These are phyloP conservation scores for Colletotrichum musae DNA, from an alignment of 2,329 filamentous ascomycete genomes.

Conservation along the genomic window DNA sequence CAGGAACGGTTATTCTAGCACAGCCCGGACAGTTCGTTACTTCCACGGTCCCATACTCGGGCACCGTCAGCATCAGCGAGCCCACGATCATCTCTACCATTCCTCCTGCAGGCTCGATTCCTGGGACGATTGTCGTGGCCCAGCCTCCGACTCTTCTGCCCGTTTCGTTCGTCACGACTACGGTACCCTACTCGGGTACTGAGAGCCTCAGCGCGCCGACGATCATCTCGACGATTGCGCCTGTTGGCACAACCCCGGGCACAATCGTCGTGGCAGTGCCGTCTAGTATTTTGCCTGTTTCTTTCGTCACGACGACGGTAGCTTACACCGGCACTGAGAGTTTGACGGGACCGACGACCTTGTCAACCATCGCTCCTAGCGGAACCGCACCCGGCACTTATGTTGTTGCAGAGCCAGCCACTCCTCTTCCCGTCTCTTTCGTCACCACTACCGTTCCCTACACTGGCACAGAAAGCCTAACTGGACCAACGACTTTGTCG, in stretches of 20 bases:
- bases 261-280: too few species aligned
- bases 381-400: conserved; percentile 23
- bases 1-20: conserved; percentile 26
- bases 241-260: too few species aligned
- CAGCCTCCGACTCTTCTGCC: background rate
- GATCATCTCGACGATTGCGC: too few species aligned
- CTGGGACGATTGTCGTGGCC: conserved; percentile 30
- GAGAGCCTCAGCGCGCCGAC: too few species aligned
- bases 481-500: background rate
- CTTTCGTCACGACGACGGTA: background rate
- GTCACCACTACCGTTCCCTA: conserved; percentile 6
- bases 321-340: background rate
- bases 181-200: too few species aligned
- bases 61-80: conserved; percentile 11
- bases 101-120: background rate
- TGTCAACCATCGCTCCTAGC: conserved; percentile 7
- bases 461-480: background rate
- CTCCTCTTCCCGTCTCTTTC: background rate
- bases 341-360: background rate
- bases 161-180: background rate
- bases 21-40: conserved; percentile 13
- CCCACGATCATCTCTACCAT: conserved; percentile 20
- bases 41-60: background rate
- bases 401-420: conserved; percentile 7
- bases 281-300: too few species aligned